Evolutionary conservation across 306 rosid genomes (phyloP).

Genomic region (Cucurbita moschata): DNA sequence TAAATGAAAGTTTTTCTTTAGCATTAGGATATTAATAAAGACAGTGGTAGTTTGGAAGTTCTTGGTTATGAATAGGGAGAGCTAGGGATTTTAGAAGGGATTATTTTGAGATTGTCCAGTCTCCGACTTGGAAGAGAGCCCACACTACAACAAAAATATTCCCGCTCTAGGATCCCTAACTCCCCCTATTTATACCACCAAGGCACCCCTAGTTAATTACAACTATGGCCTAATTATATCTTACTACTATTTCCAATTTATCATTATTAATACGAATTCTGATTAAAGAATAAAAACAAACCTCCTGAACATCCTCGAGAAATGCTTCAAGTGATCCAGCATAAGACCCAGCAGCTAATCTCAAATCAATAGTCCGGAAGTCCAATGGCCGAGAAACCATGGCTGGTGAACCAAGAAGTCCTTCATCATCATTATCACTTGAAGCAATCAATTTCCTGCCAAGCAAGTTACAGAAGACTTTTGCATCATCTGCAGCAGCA

Average conservation of each 20-base stretch:
- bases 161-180: neutral
- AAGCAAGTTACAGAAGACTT: conserved; percentile 88
- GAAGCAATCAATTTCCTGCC: conserved; percentile 74
- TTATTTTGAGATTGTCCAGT: neutral
- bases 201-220: neutral
- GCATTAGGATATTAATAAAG: neutral
- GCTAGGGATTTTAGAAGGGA: neutral
- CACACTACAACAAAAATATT: neutral
- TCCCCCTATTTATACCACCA: neutral
- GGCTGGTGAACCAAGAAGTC: conserved; percentile 88
- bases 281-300: conserved; percentile 19
- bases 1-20: neutral
- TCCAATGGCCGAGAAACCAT: conserved; percentile 94
- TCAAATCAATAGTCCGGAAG: conserved; percentile 85
- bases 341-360: conserved; percentile 87
- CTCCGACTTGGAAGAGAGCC: neutral
- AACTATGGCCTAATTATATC: neutral
- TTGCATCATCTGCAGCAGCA: conserved; percentile 75
- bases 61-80: neutral
- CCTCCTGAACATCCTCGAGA: conserved; percentile 91
- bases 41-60: neutral
- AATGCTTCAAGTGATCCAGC: conserved; percentile 78
- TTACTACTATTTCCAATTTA: neutral
- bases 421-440: conserved; percentile 95
- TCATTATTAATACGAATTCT: neutral